phyloP scores from a whole-genome alignment of 2,329 filamentous ascomycete species.

The Xylaria sp. region DNA sequence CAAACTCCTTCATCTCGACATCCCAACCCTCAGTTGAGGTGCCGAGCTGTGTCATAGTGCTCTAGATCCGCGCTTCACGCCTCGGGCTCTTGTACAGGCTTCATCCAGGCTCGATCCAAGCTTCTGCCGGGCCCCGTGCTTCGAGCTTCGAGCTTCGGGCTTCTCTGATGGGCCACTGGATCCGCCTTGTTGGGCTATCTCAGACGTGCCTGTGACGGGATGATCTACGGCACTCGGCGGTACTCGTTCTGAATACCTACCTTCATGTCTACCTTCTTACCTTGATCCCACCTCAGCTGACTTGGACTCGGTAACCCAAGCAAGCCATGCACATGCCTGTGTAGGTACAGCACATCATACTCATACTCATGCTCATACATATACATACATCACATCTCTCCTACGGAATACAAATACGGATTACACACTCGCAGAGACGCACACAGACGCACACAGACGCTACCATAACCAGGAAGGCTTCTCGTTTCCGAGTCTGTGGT shows the following conservation, averaged over 20 bases:
- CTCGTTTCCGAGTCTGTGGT: constrained; percentile 11
- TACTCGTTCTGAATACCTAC: neutral
- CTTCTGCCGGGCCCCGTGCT: neutral
- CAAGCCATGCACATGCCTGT: neutral
- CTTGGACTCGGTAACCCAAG: neutral
- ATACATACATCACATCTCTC: neutral
- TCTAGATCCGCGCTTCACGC: constrained; percentile 2
- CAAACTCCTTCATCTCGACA: neutral
- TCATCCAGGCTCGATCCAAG: too few species aligned
- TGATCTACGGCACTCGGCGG: neutral
- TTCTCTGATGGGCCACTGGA: constrained; percentile 9
- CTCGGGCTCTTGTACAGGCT: too few species aligned
- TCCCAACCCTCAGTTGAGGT: constrained; percentile 8
- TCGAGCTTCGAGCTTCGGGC: neutral
- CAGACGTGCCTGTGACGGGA: neutral
- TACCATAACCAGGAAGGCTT: neutral
- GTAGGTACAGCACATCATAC: neutral
- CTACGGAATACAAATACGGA: too few species aligned
- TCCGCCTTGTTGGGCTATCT: constrained; percentile 11
- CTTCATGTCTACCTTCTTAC: neutral
- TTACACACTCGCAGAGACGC: neutral
- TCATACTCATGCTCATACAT: neutral
- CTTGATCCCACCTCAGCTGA: neutral
- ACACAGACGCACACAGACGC: neutral
- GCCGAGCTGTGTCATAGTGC: constrained; percentile 18